Percentiles rank a stretch among this genome's conserved stretches.
Conservation (phyloP, 2,329 filamentous ascomycete genomes). For the Penicillium verrucosum region DNA sequence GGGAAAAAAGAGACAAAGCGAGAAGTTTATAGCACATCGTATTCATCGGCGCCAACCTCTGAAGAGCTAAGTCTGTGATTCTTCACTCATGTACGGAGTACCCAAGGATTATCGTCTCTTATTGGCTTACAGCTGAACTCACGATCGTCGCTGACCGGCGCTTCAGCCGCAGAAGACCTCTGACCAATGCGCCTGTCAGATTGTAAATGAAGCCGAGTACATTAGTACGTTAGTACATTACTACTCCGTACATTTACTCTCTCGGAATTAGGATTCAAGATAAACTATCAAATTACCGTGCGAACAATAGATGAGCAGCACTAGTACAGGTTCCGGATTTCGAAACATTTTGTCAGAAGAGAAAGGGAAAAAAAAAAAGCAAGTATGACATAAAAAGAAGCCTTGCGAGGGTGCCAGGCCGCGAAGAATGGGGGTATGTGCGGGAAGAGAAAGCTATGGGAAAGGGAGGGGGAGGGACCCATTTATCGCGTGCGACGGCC, state of each 20-base stretch:
- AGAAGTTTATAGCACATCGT: neutral
- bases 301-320: slow-evolving; percentile 4
- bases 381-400: slow-evolving; percentile 11
- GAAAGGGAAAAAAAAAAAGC: neutral
- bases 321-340: slow-evolving; percentile 2
- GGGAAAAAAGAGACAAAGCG: neutral
- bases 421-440: slow-evolving; percentile 25
- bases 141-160: neutral
- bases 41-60: neutral
- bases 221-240: neutral
- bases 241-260: neutral
- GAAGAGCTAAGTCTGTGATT: neutral
- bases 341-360: slow-evolving; percentile 6
- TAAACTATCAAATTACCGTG: slow-evolving; percentile 1
- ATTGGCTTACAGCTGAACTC: slow-evolving; percentile 1
- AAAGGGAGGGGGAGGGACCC: neutral
- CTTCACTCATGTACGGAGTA: neutral
- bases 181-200: neutral
- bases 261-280: neutral
- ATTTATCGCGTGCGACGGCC: slow-evolving; percentile 27
- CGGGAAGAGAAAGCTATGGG: slow-evolving; percentile 24
- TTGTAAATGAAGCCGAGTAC: neutral
- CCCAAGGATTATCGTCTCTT: slow-evolving; percentile 2
- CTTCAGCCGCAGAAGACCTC: neutral
- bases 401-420: slow-evolving; percentile 13